Conservation (phyloP, 75 land plant species). For the Chamaecyparis obtusa region DNA sequence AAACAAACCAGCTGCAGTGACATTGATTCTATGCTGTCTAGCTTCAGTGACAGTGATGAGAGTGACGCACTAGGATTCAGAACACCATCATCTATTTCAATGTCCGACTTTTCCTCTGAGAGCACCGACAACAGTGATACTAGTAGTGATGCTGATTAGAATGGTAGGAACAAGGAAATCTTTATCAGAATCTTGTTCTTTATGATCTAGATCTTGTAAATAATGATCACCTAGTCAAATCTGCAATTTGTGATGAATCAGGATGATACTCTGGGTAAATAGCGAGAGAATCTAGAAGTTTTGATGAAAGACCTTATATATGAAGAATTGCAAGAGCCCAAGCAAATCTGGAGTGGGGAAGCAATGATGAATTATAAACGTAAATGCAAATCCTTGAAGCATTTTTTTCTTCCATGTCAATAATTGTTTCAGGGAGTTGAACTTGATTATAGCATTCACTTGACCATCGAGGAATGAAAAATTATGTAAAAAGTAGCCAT, state of each 20-base stretch:
- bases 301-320: background rate
- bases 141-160: constrained; percentile 52
- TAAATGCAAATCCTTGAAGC: background rate
- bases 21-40: constrained; percentile 36
- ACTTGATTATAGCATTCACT: background rate
- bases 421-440: background rate
- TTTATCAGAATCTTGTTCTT: background rate
- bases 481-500: background rate
- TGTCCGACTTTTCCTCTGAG: constrained; percentile 31
- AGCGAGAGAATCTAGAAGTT: background rate
- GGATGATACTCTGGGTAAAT: background rate
- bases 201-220: background rate
- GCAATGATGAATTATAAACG: background rate
- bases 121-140: constrained; percentile 44
- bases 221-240: background rate
- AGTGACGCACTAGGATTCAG: constrained; percentile 36
- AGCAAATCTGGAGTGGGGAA: constrained; percentile 1
- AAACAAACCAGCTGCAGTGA: constrained; percentile 34
- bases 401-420: background rate
- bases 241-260: background rate
- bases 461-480: background rate
- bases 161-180: constrained; percentile 22
- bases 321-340: too few species aligned
- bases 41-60: constrained; percentile 31
- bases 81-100: constrained; percentile 25